These are phyloP conservation scores for Gautieria morchelliformis DNA, from an alignment of 768 basidiomycete species.

Conservation along the genomic window DNA sequence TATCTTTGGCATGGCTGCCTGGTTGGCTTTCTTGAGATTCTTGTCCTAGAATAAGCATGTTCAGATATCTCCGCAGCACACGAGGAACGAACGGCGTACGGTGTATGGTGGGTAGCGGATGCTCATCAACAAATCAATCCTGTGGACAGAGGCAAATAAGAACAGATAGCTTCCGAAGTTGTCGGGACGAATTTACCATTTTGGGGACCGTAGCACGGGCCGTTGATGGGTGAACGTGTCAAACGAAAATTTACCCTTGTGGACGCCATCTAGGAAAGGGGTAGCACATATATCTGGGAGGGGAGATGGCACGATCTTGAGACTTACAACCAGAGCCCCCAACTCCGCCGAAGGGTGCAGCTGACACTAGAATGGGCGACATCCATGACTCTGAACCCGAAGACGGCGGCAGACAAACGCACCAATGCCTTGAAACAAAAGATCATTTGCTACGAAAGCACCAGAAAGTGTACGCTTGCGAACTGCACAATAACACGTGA, in stretches of 20 bases:
- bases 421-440: constrained; percentile 12
- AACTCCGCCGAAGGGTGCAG: constrained; percentile 12
- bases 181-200: background rate
- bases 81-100: background rate
- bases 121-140: constrained; percentile 11
- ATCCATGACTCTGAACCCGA: background rate
- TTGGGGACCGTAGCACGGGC: background rate
- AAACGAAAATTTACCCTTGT: constrained; percentile 17
- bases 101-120: constrained; percentile 16
- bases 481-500: constrained; percentile 10
- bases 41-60: background rate
- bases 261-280: constrained; percentile 13
- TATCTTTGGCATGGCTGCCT: background rate
- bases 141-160: background rate
- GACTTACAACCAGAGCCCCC: constrained; percentile 15
- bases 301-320: background rate
- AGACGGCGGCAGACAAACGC: background rate
- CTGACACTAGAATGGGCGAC: constrained; percentile 8
- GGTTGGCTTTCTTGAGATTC: background rate
- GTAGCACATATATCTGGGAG: background rate
- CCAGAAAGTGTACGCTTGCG: constrained; percentile 17
- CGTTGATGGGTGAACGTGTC: constrained; percentile 18
- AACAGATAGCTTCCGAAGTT: background rate
- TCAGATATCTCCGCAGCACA: background rate
- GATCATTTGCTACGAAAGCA: constrained; percentile 18